These are phyloP conservation scores for Talaromyces piceae DNA, from an alignment of 2,329 filamentous ascomycete genomes.

Conservation along the genomic window DNA sequence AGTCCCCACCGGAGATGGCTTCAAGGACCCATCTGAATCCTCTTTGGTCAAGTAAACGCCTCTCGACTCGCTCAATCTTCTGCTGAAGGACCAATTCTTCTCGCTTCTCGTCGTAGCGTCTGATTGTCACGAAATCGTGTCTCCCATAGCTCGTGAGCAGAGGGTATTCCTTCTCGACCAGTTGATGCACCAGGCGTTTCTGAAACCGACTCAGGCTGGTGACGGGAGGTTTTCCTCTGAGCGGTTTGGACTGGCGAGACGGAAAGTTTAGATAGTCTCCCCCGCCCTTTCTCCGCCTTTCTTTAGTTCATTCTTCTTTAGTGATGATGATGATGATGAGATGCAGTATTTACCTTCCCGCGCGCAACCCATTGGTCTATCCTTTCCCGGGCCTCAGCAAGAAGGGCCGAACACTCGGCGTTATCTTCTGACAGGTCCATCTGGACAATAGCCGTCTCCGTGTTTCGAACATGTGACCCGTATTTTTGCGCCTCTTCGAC, in stretches of 20 bases:
- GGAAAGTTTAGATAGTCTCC: constrained; percentile 41
- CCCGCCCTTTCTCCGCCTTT: constrained; percentile 14
- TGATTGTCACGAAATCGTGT: constrained; percentile 34
- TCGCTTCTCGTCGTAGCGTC: constrained; percentile 28
- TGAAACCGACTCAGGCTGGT: constrained; percentile 49
- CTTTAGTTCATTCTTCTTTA: no score
- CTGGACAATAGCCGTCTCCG: constrained; percentile 22
- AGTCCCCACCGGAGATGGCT: constrained; percentile 36
- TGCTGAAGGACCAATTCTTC: constrained; percentile 25
- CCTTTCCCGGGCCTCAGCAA: constrained; percentile 38
- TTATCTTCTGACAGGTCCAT: constrained; percentile 47
- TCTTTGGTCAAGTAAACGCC: constrained; percentile 27
- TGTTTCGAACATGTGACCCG: constrained; percentile 21
- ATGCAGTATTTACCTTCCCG: constrained; percentile 16
- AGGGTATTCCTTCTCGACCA: constrained; percentile 55
- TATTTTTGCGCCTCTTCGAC: constrained; percentile 38
- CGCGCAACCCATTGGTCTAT: constrained; percentile 41
- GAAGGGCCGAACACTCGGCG: constrained; percentile 44
- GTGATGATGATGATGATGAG: no score
- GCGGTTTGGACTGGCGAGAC: constrained; percentile 17
- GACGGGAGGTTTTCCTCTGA: constrained; percentile 16
- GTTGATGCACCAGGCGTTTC: constrained; percentile 58
- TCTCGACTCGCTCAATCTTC: constrained; percentile 21
- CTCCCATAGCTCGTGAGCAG: constrained; percentile 31
- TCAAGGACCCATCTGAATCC: constrained; percentile 44